Base-by-base conservation (phyloP, 225 moss, liverwort and hornwort genomes). In the Asterella californica region DNA sequence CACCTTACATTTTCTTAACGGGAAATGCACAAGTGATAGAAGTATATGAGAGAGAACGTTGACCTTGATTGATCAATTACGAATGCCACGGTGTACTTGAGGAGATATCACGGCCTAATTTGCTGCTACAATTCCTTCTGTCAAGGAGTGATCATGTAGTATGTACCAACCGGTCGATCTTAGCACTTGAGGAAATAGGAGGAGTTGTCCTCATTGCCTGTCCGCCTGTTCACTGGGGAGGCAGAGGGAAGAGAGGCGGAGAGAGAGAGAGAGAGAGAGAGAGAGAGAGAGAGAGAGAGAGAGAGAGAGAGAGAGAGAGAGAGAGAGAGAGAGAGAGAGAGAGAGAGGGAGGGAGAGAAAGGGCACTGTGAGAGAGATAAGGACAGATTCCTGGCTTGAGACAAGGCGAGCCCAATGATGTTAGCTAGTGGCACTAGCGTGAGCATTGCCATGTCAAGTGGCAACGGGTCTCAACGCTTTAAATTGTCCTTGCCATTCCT, bases 401-500 rank as follows among this genome's bases (percentile, higher is more conserved):
- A 47, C 32, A 57, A 36, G 6, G 37, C 38, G 52, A 18, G 30
- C 38, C 62, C 47, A n/a, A 60, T 72, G 70, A 85, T 80, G 80
- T 64, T 78, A 65, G 63, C 70, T 33, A 71, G 59, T 68, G 71
- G 78, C 78, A 75, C 71, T 32, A 70, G 75, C 53, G 33, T 47
- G 55, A 64, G 74, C 67, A 48, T 77, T 70, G 78, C 81, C 38
- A 81, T 86, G 86, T 53, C 80, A 49, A 73, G 83, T 32, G 75
- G 78, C 47, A 79, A 38, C 64, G 68, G 76, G 47, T 52, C 75
- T 75, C 84, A 77, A 60, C 87, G 84, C 48, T 87, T 82, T 79
- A 84, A 80, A 82, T 78, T 87, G 80, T 87, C 87, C 57, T 72
- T 87, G 67, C 73, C 82, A 54, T 87, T 87, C 79, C 54, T 87